A percentile compares a stretch with the other conserved stretches of the same genome.
These are phyloP conservation scores for Elaphomyces granulatus DNA, from an alignment of 495 filamentous ascomycete genomes.

Conservation along the genomic window DNA sequence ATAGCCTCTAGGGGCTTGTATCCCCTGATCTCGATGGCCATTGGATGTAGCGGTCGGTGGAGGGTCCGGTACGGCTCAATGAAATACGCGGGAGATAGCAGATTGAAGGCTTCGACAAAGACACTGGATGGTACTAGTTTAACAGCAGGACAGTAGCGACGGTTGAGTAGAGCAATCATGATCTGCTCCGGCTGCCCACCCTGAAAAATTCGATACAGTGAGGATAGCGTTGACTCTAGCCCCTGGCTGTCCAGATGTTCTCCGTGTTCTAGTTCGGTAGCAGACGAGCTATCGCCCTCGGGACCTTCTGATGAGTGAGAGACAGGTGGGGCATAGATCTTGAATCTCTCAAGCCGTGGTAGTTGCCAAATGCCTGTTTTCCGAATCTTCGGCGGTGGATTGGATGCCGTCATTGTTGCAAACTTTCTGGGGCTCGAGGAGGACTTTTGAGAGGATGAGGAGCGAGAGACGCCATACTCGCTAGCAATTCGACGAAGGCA, in stretches of 20 bases:
- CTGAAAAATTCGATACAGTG: conserved; percentile 9
- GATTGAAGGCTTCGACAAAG: conserved; percentile 25
- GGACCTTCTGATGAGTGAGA: too few relatives aligned
- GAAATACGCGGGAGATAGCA: conserved; percentile 30
- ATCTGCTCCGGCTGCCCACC: conserved; percentile 27
- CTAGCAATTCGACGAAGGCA: not conserved
- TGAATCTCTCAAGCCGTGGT: not conserved
- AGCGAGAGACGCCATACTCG: not conserved
- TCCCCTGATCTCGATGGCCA: conserved; percentile 15
- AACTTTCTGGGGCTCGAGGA: too few relatives aligned
- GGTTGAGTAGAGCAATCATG: conserved; percentile 21
- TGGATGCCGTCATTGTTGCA: not conserved
- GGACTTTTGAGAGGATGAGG: not conserved
- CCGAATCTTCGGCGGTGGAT: not conserved
- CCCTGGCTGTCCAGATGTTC: too few relatives aligned
- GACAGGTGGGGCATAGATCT: not conserved
- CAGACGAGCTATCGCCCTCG: too few relatives aligned
- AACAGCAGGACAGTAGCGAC: conserved; percentile 20
- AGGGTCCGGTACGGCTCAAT: conserved; percentile 35
- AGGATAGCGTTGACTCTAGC: not conserved
- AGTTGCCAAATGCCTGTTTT: not conserved
- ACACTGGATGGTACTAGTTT: conserved; percentile 18
- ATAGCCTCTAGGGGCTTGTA: conserved; percentile 17
- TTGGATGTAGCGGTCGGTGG: conserved; percentile 32
- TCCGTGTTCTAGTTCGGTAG: too few relatives aligned